These are phyloP conservation scores for Coniferiporia weirii DNA, from an alignment of 1,284 basidiomycete genomes.

Conservation along the genomic window DNA sequence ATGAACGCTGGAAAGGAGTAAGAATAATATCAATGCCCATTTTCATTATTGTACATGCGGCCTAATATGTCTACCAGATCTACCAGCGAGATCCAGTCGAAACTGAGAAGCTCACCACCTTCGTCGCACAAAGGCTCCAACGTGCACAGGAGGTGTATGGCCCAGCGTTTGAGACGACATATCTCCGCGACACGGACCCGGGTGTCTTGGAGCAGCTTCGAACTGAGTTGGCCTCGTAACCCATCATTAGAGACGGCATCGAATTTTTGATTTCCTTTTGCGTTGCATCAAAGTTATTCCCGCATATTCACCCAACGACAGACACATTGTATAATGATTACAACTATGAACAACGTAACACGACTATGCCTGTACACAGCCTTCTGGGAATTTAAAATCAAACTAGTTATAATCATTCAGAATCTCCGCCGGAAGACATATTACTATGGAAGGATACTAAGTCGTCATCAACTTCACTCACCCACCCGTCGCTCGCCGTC, in stretches of 20 bases:
- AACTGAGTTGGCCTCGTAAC: constrained; percentile 38
- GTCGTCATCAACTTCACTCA: constrained; percentile 15
- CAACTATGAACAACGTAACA: neutral
- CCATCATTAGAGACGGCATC: neutral
- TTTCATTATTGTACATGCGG: neutral
- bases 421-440: constrained; percentile 6
- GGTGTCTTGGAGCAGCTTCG: constrained; percentile 65
- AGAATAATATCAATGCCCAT: constrained; percentile 20
- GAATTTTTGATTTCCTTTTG: neutral
- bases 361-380: neutral
- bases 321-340: neutral
- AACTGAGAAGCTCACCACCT: constrained; percentile 52
- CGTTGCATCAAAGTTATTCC: neutral
- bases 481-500: constrained; percentile 16
- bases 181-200: constrained; percentile 62
- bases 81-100: constrained; percentile 67
- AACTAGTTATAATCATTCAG: neutral
- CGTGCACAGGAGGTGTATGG: constrained; percentile 54
- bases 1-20: constrained; percentile 63
- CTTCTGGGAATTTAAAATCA: too few relatives aligned
- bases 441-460: constrained; percentile 16
- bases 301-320: neutral
- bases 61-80: constrained; percentile 37
- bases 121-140: constrained; percentile 49
- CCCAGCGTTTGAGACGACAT: constrained; percentile 51